Percentiles rank a stretch among this genome's conserved stretches.
Conservation (phyloP, 2,329 filamentous ascomycete species). For the Allantophomopsis cytisporea region DNA sequence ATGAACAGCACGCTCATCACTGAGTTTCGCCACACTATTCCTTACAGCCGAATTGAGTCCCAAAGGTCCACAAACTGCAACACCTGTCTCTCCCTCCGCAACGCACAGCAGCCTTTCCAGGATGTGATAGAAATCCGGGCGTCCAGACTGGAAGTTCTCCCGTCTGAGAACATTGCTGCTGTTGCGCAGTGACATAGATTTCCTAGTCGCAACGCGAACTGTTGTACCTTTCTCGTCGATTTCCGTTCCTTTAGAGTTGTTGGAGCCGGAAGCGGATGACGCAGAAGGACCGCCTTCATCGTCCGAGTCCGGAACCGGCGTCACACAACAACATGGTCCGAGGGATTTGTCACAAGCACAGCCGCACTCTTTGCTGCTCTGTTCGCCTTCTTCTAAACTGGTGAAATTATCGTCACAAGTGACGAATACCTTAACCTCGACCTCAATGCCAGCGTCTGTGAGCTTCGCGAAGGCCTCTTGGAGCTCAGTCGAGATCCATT, state of each 20-base stretch:
- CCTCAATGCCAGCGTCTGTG: constrained; percentile 29
- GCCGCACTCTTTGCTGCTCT: constrained; percentile 1
- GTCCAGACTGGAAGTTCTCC: constrained; percentile 8
- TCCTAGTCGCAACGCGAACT: constrained; percentile 1
- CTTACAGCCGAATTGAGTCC: constrained; percentile 37
- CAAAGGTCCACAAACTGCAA: constrained; percentile 44
- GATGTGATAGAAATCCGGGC: constrained; percentile 37
- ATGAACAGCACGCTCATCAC: constrained; percentile 47
- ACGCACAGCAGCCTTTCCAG: constrained; percentile 39
- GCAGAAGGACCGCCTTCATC: background rate
- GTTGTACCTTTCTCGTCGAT: background rate
- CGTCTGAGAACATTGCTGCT: background rate
- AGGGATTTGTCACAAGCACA: constrained; percentile 9
- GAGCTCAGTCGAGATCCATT: constrained; percentile 20
- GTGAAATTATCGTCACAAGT: constrained; percentile 22
- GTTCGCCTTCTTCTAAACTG: constrained; percentile 1
- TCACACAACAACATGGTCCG: constrained; percentile 8
- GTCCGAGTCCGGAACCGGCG: background rate
- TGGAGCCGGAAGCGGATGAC: background rate
- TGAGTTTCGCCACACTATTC: constrained; percentile 38
- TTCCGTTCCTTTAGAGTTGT: constrained; percentile 4
- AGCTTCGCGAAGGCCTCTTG: constrained; percentile 20
- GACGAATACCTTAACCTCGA: constrained; percentile 38
- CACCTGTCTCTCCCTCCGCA: constrained; percentile 46
- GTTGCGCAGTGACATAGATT: constrained; percentile 21